Base-by-base conservation (phyloP, 257 asterid genomes). In the Penstemon barbatus region DNA sequence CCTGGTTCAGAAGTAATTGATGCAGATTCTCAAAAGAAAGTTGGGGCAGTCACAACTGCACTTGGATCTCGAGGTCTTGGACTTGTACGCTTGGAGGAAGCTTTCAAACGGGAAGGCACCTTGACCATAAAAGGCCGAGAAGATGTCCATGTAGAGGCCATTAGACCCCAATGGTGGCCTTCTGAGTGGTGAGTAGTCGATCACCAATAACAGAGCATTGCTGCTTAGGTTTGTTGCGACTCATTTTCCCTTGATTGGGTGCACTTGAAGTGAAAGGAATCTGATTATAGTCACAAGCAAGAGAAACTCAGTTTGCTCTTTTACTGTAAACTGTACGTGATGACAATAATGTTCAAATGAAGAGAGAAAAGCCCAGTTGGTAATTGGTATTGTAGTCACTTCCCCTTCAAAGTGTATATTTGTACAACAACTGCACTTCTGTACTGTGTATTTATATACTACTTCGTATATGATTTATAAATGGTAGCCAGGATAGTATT, bases 131-230 rank as follows among this genome's bases (percentile, higher is more conserved):
- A 73, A 69, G 90, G 85, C 10, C 78, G 55, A 12, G 90, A 86
- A 72, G 92, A 85, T 68, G 75, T 92, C 46, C 79, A 77, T 11
- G 82, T 86, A 25, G 82, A 90, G 83, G 71, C 84, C 57, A 61
- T 74, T 62, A 74, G 75, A 71, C 97, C 98, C 11, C 75, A 89
- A 18, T 92, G 98, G 98, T 92, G 98, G 98, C 98, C 95, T 8
- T 61, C 80, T n/a, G 90, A 86, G 76, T 92, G 96, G 98, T 65
- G 33, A 25, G 33, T 53, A 51, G 70, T 48, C 4, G 83, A 74
- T 68, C 71, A 78, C 52, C 79, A 82, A 58, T 66, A 68, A 45
- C 74, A 65, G 33, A 78, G 81, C 38, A 87, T 80, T 39, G 78
- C 78, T 43, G 83, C 82, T 4, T 83, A 81, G 80, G 12, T 25